These are phyloP conservation scores for Penicillium waksmanii DNA, from an alignment of 495 filamentous ascomycete species.

Conservation along the genomic window DNA sequence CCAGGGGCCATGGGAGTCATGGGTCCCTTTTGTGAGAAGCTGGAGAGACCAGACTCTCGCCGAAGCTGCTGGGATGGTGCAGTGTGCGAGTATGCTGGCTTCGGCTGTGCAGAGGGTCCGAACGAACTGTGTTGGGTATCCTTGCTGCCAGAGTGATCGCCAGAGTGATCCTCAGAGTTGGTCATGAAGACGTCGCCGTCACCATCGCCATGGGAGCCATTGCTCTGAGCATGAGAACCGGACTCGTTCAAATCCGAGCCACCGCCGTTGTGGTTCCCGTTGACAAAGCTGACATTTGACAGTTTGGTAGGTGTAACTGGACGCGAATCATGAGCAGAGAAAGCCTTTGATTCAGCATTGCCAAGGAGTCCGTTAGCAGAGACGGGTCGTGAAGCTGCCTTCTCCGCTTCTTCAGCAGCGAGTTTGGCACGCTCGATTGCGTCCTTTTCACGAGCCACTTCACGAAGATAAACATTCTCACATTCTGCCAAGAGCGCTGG, in stretches of 20 bases:
- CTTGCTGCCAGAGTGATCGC: slow-evolving; percentile 41
- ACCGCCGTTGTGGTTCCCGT: slow-evolving; percentile 50
- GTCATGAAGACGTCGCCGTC: slow-evolving; percentile 60
- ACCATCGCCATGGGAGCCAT: slow-evolving; percentile 67
- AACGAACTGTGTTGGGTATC: slow-evolving; percentile 54
- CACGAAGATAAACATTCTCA: slow-evolving; percentile 73
- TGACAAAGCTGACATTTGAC: slow-evolving; percentile 54
- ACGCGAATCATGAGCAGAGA: slow-evolving; percentile 30
- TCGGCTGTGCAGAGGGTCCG: slow-evolving; percentile 56
- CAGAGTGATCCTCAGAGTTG: slow-evolving; percentile 49
- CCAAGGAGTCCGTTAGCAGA: slow-evolving; percentile 48
- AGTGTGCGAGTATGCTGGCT: slow-evolving; percentile 52
- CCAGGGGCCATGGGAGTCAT: slow-evolving; percentile 76
- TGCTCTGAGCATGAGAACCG: slow-evolving; percentile 56
- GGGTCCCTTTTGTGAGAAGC: slow-evolving; percentile 69
- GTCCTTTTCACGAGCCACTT: slow-evolving; percentile 69
- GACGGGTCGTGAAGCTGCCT: slow-evolving; percentile 27
- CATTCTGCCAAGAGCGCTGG: slow-evolving; percentile 69
- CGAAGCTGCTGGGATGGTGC: slow-evolving; percentile 56
- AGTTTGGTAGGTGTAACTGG: slow-evolving; percentile 56
- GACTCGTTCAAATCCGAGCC: slow-evolving; percentile 53
- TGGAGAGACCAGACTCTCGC: slow-evolving; percentile 51
- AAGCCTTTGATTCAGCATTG: slow-evolving; percentile 36
- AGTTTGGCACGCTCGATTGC: slow-evolving; percentile 63
- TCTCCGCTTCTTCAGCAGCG: slow-evolving; percentile 48